Evolutionary conservation across 495 filamentous ascomycete species (phyloP), one percentile per base, ranked within the genome.

Genomic region (Penicillium parvum): DNA sequence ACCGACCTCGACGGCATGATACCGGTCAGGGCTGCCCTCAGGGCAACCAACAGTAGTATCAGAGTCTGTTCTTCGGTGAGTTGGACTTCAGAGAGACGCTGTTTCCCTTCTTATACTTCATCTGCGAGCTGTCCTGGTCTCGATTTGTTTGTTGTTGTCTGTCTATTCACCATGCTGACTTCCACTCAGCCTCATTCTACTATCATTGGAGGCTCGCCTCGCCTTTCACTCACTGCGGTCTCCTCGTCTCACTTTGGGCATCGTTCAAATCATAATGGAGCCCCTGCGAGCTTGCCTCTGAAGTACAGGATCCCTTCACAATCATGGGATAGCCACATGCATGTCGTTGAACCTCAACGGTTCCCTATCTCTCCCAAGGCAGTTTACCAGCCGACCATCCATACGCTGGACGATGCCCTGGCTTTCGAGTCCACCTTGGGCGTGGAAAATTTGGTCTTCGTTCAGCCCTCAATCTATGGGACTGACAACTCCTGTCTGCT

Each of bases 261-360:
- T n/a, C 47, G 40, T n/a, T 34, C 28, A 28, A 50, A 42, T 32
- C 39, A 51, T 47, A 37, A 28, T n/a, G 37, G 25, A 14, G 17
- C 16, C 14, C 3, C 32, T 12, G 33, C 47, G 11, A 34, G 35
- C 7, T 18, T 40, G 14, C 52, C 50, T 4, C 21, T 65, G 25
- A 61, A 44, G 21, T 38, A 51, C 28, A 57, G 56, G 38, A 40
- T 72, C n/a, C 69, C 71, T 11, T 40, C 40, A 8, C 41, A 49
- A 7, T 58, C 69, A 45, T 77, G 74, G 74, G 73, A 76, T 50
- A 72, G 67, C 26, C 74, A 77, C 43, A 75, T 77, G 69, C 74
- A 77, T 49, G 65, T 74, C 39, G 61, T 74, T 37, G 74, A 75
- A 40, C 66, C 69, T 6, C 45, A 52, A 12, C 58, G 54, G 4